Conservation (phyloP, 2,329 filamentous ascomycete species). For the Diaporthe citri region DNA sequence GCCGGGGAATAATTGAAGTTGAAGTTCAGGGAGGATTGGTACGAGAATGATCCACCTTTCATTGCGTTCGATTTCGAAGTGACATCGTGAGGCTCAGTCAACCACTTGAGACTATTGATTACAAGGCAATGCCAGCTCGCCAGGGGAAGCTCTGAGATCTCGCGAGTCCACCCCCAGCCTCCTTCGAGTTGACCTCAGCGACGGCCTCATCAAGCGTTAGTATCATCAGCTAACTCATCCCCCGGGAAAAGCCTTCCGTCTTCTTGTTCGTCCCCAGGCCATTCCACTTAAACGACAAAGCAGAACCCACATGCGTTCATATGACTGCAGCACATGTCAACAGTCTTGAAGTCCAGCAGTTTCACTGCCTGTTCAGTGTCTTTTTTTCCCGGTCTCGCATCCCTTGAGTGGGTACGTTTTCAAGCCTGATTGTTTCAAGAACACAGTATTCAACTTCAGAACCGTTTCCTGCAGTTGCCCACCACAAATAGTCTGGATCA, state of each 20-base stretch:
- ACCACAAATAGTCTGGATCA: neutral
- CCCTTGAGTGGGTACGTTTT: no score
- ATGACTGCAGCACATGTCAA: no score
- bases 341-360: no score
- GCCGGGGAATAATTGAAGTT: conserved; percentile 3
- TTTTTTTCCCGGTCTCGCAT: no score
- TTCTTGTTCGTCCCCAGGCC: no score
- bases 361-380: no score
- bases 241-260: neutral
- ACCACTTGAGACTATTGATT: neutral
- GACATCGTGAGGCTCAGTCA: neutral
- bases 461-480: neutral
- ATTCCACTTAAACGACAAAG: no score
- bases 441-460: no score
- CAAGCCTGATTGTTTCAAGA: no score
- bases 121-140: neutral
- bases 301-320: no score
- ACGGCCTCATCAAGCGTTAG: neutral
- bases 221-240: neutral
- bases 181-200: neutral
- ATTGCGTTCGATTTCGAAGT: neutral
- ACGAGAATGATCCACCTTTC: neutral
- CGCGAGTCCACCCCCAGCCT: no score
- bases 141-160: neutral
- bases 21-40: neutral